Conservation (phyloP, 164 flowering plant species). For the Stephania yunnanensis region DNA sequence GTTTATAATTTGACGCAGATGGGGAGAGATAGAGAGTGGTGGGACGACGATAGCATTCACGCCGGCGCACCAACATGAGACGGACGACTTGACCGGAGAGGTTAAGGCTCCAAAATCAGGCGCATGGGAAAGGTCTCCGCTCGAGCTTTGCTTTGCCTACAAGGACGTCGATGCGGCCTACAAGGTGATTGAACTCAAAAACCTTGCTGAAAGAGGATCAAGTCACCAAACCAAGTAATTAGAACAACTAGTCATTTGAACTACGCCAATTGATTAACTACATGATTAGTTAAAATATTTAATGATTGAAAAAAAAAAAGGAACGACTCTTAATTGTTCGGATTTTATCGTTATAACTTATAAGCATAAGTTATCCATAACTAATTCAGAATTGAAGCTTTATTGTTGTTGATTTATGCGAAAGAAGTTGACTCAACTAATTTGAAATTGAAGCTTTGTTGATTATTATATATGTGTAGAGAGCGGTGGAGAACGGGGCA, state of each 20-base stretch:
- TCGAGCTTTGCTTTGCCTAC: slow-evolving; percentile 70
- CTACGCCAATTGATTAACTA: no score
- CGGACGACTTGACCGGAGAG: slow-evolving; percentile 56
- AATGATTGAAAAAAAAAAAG: no score
- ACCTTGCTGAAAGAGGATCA: not conserved
- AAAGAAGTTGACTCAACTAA: no score
- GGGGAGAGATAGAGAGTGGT: slow-evolving; percentile 89
- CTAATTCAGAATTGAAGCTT: no score
- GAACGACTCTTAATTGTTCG: no score
- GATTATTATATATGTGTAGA: slow-evolving; percentile 30
- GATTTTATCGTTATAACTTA: no score
- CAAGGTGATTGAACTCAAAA: slow-evolving; percentile 32
- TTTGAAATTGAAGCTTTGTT: no score
- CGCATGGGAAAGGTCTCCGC: slow-evolving; percentile 29
- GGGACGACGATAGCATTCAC: slow-evolving; percentile 83
- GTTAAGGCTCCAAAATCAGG: slow-evolving; percentile 28
- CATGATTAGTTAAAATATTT: no score
- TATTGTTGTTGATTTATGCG: no score
- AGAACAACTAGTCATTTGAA: no score
- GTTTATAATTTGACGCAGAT: slow-evolving; percentile 25
- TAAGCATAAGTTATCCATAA: no score
- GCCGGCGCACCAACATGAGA: slow-evolving; percentile 68
- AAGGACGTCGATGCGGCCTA: slow-evolving; percentile 73
- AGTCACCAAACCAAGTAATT: no score
- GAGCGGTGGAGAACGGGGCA: slow-evolving; percentile 84